phyloP scores from a whole-genome alignment of 495 filamentous ascomycete genomes.

The Xylaria bambusicola region DNA sequence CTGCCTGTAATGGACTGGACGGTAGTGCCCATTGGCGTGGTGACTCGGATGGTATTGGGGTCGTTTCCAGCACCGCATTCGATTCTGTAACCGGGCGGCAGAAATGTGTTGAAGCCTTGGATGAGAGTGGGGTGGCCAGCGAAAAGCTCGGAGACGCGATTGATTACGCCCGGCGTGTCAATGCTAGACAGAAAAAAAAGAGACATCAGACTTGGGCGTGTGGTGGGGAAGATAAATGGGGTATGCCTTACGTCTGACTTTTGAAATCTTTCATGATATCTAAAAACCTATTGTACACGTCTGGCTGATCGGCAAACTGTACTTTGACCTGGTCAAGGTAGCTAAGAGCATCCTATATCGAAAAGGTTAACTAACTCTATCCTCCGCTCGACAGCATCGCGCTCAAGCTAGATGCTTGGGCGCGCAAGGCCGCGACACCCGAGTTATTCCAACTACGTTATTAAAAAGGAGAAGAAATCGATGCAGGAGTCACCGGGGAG shows the following conservation, averaged over 20 bases:
- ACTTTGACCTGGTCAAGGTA: slow-evolving; percentile 99
- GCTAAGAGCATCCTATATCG: slow-evolving; percentile 81
- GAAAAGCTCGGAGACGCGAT: slow-evolving; percentile 94
- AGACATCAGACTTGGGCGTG: slow-evolving; percentile 15
- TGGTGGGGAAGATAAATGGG: slow-evolving; percentile 18
- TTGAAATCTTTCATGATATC: slow-evolving; percentile 99
- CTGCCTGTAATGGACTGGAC: slow-evolving; percentile 57
- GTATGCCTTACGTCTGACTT: slow-evolving; percentile 76
- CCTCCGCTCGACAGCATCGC: no score
- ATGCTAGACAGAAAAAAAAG: slow-evolving; percentile 70
- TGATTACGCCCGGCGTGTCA: slow-evolving; percentile 97
- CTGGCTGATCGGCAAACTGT: slow-evolving; percentile 93
- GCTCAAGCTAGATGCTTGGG: no score
- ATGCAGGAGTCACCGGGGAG: no score
- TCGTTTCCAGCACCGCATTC: slow-evolving; percentile 92
- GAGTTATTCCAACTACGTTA: no score
- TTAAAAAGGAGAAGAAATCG: no score
- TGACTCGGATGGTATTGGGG: slow-evolving; percentile 93
- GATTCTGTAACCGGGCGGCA: slow-evolving; percentile 95
- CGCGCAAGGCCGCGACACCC: no score
- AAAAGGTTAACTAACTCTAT: no score
- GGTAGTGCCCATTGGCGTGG: slow-evolving; percentile 82
- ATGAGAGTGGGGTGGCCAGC: slow-evolving; percentile 95
- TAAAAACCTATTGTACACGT: slow-evolving; percentile 96
- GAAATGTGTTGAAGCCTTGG: slow-evolving; percentile 97